Base-by-base conservation (phyloP, 805 yeast genomes). In the Grigorovia jiainica region DNA sequence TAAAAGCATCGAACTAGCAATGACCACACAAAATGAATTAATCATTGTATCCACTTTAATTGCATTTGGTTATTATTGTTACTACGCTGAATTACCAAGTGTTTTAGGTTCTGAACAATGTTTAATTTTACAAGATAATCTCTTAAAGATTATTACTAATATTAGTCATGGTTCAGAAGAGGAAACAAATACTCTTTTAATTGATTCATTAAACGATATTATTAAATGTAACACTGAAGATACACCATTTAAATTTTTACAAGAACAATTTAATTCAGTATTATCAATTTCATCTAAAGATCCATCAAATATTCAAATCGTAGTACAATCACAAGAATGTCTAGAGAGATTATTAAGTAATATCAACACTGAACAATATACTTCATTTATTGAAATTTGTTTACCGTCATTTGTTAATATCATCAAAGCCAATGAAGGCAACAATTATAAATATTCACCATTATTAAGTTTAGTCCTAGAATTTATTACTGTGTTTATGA, bases 141-240 rank as follows among this genome's bases (percentile, higher is more conserved):
- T 67, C 9, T 54, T 74, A 30, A 36, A 48, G 1, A 47, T 75
- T 0, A 68, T 79, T 9, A 53, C 58, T 3, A 57, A 70, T 2
- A 58, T 90, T 8, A 54, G 72, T 3, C 73, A 70, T 1, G 81
- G 76, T 1, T 74, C 92, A 0, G 83, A 78, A 36, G 95, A 86
- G 36, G 97, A 89, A 52, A 74, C 95, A 0, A 77, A 83, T 29
- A 75, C 87, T 1, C 69, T 82, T 37, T 60, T 89, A 34, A 70
- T 84, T 10, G 95, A 87, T 55, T 73, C 82, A 0, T 60, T 84
- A n/a, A 68, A 78, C 1, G 43, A 51, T 17, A 46, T 51, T 7
- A 68, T 72, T 3, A 73, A 79, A 1, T 72, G 83, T 32, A 45
- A 45, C 23, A 17, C 25, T 7, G 19, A 31, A 7, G 24, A 30